Conservation (phyloP, 2,329 filamentous ascomycete species). For the Apiospora saccharicola region DNA sequence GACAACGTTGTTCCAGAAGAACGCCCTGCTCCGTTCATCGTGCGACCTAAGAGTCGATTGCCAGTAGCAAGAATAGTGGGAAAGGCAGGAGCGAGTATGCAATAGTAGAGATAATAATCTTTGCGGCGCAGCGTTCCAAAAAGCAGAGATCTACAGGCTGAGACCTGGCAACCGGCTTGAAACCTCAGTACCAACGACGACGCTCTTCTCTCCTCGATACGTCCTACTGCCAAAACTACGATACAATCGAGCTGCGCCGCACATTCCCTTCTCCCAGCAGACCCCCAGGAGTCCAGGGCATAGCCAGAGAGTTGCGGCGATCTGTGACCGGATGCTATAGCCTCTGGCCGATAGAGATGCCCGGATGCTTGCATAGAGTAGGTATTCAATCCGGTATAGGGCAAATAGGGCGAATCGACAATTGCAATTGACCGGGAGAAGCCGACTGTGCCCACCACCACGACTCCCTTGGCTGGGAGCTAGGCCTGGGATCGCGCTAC, state of each 20-base stretch:
- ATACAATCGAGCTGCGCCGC: not conserved
- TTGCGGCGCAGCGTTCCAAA: slow-evolving; percentile 36
- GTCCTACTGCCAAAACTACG: no score
- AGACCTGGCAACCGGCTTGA: slow-evolving; percentile 50
- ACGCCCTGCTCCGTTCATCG: not conserved
- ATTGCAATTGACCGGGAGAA: slow-evolving; percentile 11
- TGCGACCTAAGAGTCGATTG: not conserved
- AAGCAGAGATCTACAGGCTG: slow-evolving; percentile 47
- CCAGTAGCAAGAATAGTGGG: slow-evolving; percentile 12
- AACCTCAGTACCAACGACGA: slow-evolving; percentile 39
- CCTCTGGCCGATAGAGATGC: slow-evolving; percentile 37
- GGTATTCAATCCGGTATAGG: slow-evolving; percentile 3
- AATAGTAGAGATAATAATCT: not conserved
- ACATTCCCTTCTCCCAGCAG: not conserved
- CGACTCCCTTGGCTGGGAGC: not conserved
- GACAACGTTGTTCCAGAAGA: slow-evolving; percentile 26
- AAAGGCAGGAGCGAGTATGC: not conserved
- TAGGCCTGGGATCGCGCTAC: slow-evolving; percentile 2
- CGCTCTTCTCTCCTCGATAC: not conserved
- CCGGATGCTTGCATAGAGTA: slow-evolving; percentile 18
- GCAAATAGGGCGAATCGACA: not conserved
- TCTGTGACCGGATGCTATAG: slow-evolving; percentile 45
- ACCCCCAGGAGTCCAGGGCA: not conserved
- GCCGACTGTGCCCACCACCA: slow-evolving; percentile 1
- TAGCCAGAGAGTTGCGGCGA: slow-evolving; percentile 28